These are phyloP conservation scores for Dothidotthia symphoricarpi DNA, from an alignment of 2,329 filamentous ascomycete genomes.

Conservation along the genomic window DNA sequence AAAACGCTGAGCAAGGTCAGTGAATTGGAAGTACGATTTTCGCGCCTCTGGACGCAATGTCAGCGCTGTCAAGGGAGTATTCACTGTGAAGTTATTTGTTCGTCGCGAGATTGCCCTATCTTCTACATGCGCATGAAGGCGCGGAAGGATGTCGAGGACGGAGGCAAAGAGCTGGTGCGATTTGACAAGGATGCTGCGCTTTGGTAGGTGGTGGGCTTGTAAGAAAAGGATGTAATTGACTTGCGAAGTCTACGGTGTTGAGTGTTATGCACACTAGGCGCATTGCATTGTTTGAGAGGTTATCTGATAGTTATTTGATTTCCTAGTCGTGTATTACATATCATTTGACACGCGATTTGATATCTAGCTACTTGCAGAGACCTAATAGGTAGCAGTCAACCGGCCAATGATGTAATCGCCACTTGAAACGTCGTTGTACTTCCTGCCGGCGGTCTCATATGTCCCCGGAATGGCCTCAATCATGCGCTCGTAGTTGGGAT, in stretches of 20 bases:
- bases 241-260: too few species aligned
- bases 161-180: constrained; percentile 80
- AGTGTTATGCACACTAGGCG: too few species aligned
- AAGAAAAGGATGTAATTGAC: too few species aligned
- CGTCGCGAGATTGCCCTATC: constrained; percentile 93
- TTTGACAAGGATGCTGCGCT: constrained; percentile 85
- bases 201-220: constrained; percentile 46
- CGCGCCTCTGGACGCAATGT: constrained; percentile 94
- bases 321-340: too few species aligned
- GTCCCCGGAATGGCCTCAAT: constrained; percentile 84
- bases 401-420: constrained; percentile 80
- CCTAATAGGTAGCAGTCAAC: constrained; percentile 65
- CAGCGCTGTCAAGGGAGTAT: constrained; percentile 96
- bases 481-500: constrained; percentile 71
- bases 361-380: too few species aligned
- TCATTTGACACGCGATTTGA: too few species aligned
- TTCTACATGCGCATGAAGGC: constrained; percentile 99
- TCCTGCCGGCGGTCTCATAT: constrained; percentile 67
- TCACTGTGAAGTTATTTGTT: constrained; percentile 98
- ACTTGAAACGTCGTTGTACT: constrained; percentile 74
- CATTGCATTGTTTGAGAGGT: too few species aligned
- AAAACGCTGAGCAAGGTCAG: constrained; percentile 84
- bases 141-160: constrained; percentile 97
- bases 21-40: constrained; percentile 90
- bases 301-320: too few species aligned